Conservation (phyloP, 164 flowering plant species). For the Tetracentron sinense region DNA sequence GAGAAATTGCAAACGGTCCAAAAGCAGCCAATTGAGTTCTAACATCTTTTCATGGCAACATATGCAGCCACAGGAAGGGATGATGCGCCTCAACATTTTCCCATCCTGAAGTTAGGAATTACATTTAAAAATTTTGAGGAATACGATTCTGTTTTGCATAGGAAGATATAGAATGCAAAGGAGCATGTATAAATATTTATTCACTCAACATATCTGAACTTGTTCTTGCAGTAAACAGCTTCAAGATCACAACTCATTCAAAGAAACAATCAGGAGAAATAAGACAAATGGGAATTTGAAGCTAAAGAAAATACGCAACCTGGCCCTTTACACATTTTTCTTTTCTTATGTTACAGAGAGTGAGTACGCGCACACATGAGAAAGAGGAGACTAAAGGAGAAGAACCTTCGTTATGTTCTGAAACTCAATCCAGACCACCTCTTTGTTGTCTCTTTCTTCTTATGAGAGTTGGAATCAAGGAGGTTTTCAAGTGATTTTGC, state of each 20-base stretch:
- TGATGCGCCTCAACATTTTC: too few species aligned
- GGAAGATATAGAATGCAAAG: too few species aligned
- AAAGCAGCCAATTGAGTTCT: too few species aligned
- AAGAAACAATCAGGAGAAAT: neutral
- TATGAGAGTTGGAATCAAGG: conserved; percentile 23
- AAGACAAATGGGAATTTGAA: neutral
- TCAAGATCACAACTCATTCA: conserved; percentile 6
- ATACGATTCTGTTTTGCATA: too few species aligned
- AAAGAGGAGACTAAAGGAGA: neutral
- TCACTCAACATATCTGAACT: neutral
- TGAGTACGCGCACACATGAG: too few species aligned
- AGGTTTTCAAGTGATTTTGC: conserved; percentile 34
- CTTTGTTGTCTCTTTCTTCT: conserved; percentile 20
- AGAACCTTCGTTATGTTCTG: conserved; percentile 3
- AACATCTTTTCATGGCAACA: too few species aligned
- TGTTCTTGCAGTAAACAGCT: conserved; percentile 3
- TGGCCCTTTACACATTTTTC: neutral
- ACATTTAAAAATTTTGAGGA: too few species aligned
- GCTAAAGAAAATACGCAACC: neutral
- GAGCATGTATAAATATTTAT: too few species aligned
- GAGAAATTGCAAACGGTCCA: too few species aligned
- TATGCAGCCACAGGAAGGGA: too few species aligned
- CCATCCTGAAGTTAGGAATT: too few species aligned
- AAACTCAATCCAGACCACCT: conserved; percentile 15
- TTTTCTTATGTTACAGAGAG: conserved; percentile 1